These are phyloP conservation scores for Lophiotrema nucula DNA, from an alignment of 495 filamentous ascomycete species.

Conservation along the genomic window DNA sequence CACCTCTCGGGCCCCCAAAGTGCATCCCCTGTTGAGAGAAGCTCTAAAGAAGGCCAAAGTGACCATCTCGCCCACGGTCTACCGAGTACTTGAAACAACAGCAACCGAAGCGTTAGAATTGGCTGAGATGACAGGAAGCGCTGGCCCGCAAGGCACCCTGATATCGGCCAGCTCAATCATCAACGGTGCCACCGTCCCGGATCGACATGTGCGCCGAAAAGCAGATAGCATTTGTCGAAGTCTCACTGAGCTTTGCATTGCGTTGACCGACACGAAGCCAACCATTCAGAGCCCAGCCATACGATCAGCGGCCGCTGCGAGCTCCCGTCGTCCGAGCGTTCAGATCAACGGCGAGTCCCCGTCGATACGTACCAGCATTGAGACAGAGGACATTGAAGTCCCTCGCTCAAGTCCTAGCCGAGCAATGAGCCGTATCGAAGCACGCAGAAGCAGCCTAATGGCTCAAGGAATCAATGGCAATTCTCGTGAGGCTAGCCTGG, in stretches of 20 bases:
- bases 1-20: slow-evolving; percentile 40
- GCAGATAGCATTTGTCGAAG: slow-evolving; percentile 90
- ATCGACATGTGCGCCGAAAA: slow-evolving; percentile 82
- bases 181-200: slow-evolving; percentile 58
- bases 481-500: slow-evolving; percentile 34
- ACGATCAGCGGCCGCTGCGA: slow-evolving; percentile 31
- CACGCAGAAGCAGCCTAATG: slow-evolving; percentile 62
- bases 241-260: slow-evolving; percentile 87
- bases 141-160: slow-evolving; percentile 55
- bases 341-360: slow-evolving; percentile 33
- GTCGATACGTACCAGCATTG: slow-evolving; percentile 27
- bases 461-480: slow-evolving; percentile 47
- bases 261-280: slow-evolving; percentile 62
- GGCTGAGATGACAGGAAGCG: slow-evolving; percentile 67
- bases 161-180: slow-evolving; percentile 64
- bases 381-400: slow-evolving; percentile 18
- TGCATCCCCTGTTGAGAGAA: slow-evolving; percentile 76
- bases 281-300: slow-evolving; percentile 33
- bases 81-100: slow-evolving; percentile 75
- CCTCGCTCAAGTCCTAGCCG: slow-evolving; percentile 45
- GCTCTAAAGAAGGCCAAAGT: slow-evolving; percentile 74
- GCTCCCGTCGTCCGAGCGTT: slow-evolving; percentile 39
- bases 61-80: slow-evolving; percentile 67
- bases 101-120: slow-evolving; percentile 77
- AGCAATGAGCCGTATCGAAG: slow-evolving; percentile 68